Base-by-base conservation (phyloP, 2,329 filamentous ascomycete species). In the Diaporthe citri region DNA sequence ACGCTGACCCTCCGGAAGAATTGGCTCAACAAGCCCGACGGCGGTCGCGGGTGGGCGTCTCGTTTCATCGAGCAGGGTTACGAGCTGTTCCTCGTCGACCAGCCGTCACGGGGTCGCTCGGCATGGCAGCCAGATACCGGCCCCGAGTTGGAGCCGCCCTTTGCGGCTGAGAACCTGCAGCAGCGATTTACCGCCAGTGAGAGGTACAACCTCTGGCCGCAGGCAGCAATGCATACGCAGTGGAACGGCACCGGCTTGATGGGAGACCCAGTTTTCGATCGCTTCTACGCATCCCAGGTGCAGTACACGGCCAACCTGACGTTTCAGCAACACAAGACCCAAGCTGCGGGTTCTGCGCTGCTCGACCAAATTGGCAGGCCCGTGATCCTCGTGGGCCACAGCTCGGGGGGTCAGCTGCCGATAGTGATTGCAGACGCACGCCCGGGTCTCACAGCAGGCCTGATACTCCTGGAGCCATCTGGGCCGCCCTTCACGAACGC, bases 401-500 rank as follows among this genome's bases (percentile, higher is more conserved):
- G 86, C 25, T 85, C 88, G 76, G 88, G 86, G 3, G 86, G 86
- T 4, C 75, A 84, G 0, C 80, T 84, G 74, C 83, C 84, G 10
- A 83, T 86, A 79, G 56, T 88, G 69, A 80, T 86, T 62, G 82
- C 86, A 48, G 82, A 89, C 78, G 79, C 80, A 31, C 81, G 85
- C 0, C 86, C 87, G 1, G 66, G 80, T 4, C 82, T 87, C 4
- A 83, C 86, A 6, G 82, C 83, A 59, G 84, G 81, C 0, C 80
- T 89, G 4, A 78, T 89, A 1, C 79, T 84, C 0, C 77, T 89
- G 3, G 88, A 89, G 78, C 86, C 87, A 3, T 82, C 81, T 0
- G 87, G 87, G 0, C 87, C 88, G 15, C 87, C 86, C 0, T 89
- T 89, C 77, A 81, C 77, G 36, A 85, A 88, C 20, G 82, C 79